phyloP scores from a whole-genome alignment of 1,139 yeast species.

The Kurtzmaniella quercitrusa region DNA sequence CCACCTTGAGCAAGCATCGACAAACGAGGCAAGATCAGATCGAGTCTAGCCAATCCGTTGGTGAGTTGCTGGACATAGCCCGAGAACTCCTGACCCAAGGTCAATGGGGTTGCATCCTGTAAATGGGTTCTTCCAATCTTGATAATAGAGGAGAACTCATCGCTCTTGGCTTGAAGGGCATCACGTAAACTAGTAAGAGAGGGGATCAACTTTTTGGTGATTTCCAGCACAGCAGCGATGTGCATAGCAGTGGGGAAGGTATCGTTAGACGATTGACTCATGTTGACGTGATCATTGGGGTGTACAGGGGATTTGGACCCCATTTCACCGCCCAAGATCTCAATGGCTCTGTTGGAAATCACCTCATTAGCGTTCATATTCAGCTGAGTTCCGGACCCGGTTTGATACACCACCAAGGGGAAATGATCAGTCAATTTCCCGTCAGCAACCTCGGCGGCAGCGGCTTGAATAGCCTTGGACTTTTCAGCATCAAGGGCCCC shows the following conservation, averaged over 20 bases:
- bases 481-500: conserved; percentile 73
- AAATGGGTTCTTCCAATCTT: conserved; percentile 95
- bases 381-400: conserved; percentile 95
- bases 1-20: conserved; percentile 91
- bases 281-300: conserved; percentile 94
- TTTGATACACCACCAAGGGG: conserved; percentile 93
- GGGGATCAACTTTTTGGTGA: conserved; percentile 66
- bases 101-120: conserved; percentile 94
- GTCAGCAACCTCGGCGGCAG: conserved; percentile 84
- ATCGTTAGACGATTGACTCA: conserved; percentile 92
- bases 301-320: conserved; percentile 89
- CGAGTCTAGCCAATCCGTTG: conserved; percentile 77
- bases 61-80: conserved; percentile 87
- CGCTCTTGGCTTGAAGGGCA: conserved; percentile 62
- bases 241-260: conserved; percentile 98
- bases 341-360: conserved; percentile 91
- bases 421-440: conserved; percentile 85
- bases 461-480: conserved; percentile 73
- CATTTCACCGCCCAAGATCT: conserved; percentile 75
- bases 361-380: conserved; percentile 97
- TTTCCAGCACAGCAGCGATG: conserved; percentile 89
- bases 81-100: conserved; percentile 90
- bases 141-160: conserved; percentile 76
- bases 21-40: conserved; percentile 62
- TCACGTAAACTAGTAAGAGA: conserved; percentile 66